Base-by-base conservation (phyloP, 495 filamentous ascomycete species). In the Aspergillus panamensis region DNA sequence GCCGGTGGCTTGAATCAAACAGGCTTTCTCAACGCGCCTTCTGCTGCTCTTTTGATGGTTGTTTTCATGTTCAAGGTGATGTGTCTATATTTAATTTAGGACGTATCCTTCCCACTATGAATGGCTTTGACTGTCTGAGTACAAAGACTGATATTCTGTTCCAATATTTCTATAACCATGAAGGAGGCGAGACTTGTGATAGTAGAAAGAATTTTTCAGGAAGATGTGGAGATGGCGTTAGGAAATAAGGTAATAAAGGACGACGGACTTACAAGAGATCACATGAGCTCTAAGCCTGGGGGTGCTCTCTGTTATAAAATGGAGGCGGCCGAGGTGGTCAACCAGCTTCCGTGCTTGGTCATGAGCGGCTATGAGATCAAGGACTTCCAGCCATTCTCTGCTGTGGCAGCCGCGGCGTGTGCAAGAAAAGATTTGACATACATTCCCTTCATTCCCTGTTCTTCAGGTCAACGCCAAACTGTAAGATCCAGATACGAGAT, bases 291-390 rank as follows among this genome's bases (percentile, higher is more conserved):
- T 3, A 19, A 25, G 1, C 21, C 33, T 13, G 40, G 17, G 1
- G 52, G 30, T 12, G n/a, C 47, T 19, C 52, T 55, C 30, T 45
- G 52, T n/a, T 55, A 40, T 17, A 40, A 55, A 30, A 55, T 55
- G 52, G 52, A 55, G 19, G 52, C 52, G 6, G 52, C 52, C 17
- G 52, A 40, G 5, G 39, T 55, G 10, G 25, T 47, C 19, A 47
- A 47, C 12, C 13, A 33, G 10, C 5, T 45, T 3, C 40, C 52
- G 5, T 55, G 25, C 14, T 21, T 53, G 19, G 52, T 55, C 8
- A 44, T 55, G 5, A 39, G 52, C 5, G 52, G 52, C 21, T n/a
- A 55, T 31, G 47, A 55, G 40, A 45, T 45, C 13, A 43, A 42
- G n/a, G 20, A 14, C 35, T 43, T 42, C 13, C 51, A 53, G 35